These are phyloP conservation scores for Effrenium voratum DNA, from an alignment of 73 alveolate species.

Conservation along the genomic window DNA sequence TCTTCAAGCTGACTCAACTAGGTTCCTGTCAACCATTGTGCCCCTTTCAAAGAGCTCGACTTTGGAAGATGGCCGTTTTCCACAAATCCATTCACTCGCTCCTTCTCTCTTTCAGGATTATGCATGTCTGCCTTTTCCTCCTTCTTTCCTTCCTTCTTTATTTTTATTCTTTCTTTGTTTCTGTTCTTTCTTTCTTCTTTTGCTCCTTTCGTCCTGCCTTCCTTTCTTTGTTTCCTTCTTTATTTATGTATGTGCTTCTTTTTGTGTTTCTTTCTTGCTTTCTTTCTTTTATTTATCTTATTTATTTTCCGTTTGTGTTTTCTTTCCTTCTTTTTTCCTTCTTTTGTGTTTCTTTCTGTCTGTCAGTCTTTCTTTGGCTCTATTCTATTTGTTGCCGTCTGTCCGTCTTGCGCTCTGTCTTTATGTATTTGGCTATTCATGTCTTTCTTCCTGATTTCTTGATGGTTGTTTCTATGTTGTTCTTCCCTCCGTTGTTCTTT, in stretches of 20 bases:
- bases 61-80: no score
- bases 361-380: not conserved
- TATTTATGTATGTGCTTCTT: not conserved
- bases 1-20: not conserved
- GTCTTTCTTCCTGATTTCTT: no score
- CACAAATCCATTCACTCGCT: not conserved
- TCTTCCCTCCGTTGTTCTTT: not conserved
- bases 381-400: no score
- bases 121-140: not conserved
- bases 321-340: not conserved
- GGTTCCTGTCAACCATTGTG: not conserved
- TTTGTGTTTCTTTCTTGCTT: not conserved
- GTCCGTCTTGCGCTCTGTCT: no score
- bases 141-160: not conserved
- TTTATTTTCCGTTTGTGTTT: not conserved
- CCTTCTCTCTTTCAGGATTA: not conserved
- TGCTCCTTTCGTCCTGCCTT: not conserved
- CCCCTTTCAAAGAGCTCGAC: no score
- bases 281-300: not conserved
- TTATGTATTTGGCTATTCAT: no score
- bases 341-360: not conserved
- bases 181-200: not conserved
- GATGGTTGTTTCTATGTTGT: no score
- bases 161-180: not conserved
- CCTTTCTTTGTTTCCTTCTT: not conserved